These are phyloP conservation scores for Hypsizygus marmoreus DNA, from an alignment of 768 basidiomycete species.

Conservation along the genomic window DNA sequence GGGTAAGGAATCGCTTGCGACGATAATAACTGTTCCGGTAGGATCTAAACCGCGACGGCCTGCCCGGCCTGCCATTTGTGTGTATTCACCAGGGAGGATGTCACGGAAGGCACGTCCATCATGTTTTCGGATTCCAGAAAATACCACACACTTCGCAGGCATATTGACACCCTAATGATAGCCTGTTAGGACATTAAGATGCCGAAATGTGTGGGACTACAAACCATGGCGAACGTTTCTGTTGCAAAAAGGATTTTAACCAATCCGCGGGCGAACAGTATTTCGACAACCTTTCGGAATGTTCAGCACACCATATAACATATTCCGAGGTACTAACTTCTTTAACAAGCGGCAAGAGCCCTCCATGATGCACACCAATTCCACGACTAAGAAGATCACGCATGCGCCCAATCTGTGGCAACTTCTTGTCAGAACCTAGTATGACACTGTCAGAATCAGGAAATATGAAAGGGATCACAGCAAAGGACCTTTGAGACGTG, in stretches of 20 bases:
- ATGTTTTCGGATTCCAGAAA: constrained; percentile 92
- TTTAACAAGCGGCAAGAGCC: constrained; percentile 94
- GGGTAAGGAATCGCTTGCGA: constrained; percentile 80
- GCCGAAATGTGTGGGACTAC: constrained; percentile 18
- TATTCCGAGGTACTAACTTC: constrained; percentile 55
- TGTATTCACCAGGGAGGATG: constrained; percentile 90
- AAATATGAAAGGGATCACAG: constrained; percentile 10
- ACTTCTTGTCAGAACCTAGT: constrained; percentile 83
- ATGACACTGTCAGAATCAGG: constrained; percentile 11
- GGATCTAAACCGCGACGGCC: constrained; percentile 93
- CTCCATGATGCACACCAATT: constrained; percentile 97
- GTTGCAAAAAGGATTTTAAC: constrained; percentile 98
- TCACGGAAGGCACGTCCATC: constrained; percentile 93
- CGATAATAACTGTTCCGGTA: constrained; percentile 94
- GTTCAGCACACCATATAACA: constrained; percentile 9
- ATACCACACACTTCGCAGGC: constrained; percentile 97
- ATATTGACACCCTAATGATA: constrained; percentile 92
- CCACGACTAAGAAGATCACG: constrained; percentile 87
- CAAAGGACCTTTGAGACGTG: constrained; percentile 88
- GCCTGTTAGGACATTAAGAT: background rate
- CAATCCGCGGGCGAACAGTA: constrained; percentile 91
- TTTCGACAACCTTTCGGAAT: constrained; percentile 79
- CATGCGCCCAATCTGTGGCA: constrained; percentile 93
- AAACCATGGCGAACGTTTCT: constrained; percentile 98
- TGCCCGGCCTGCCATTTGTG: constrained; percentile 98